Base-by-base conservation (phyloP, 1,284 basidiomycete genomes). In the Moniliella sp. region DNA sequence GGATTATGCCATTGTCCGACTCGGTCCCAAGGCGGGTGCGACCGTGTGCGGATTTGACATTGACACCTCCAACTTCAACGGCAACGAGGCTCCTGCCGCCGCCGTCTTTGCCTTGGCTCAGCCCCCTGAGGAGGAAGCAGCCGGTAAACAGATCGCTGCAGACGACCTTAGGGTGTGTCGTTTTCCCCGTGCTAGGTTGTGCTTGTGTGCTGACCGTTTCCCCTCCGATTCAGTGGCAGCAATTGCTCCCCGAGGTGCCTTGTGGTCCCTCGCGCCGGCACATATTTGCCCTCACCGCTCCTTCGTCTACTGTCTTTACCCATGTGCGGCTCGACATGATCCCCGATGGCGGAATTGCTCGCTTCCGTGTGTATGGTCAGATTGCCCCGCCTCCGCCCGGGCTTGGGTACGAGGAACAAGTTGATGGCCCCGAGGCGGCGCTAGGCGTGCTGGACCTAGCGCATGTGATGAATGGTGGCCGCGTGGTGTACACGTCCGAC, bases 51-150 rank as follows among this genome's bases (percentile, higher is more conserved):
- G 84, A 1, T 82, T 91, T 57, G 88, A 94, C 59, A 70, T 97
- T 23, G 91, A 97, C 60, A 97, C 88, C 1, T 69, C 77, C n/a
- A 75, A 86, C 59, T 97, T 97, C 65, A 80, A 75, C 45, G 88
- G 88, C 4, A 97, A 97, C 56, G 91, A 97, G 64, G 54, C 50
- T 3, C 52, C 54, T 32, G 42, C 41, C 9, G 44, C 43, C 18
- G 39, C 42, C 9, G 42, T 56, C n/a, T 44, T 40, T 21, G 52
- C 44, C n/a, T 33, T 47, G 5, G 18, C 32, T 3, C 33, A 53
- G 18, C 32, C 35, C 4, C 34, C 37, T 0, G 31, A 34, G 13
- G 35, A 45, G 25, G 43, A 56, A 25, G 33, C 16, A 39, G 44
- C 2, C 12, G 40, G 42, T 8, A 27, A 40, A 10, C 26, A 27